Base-by-base conservation (phyloP, 352 stramenopile species). In the Aphanomyces astaci region DNA sequence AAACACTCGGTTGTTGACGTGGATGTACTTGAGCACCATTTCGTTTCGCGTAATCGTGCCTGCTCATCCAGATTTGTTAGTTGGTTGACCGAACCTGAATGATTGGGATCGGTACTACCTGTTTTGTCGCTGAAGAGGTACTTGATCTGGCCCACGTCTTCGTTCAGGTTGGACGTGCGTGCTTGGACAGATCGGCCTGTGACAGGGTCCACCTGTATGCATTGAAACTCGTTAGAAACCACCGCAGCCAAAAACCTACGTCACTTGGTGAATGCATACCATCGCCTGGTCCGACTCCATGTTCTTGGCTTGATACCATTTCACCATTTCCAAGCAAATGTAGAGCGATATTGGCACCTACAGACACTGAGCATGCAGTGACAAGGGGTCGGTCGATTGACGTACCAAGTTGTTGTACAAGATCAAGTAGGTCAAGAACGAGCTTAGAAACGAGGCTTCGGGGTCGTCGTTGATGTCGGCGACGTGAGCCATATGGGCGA, bases 101-200 rank as follows among this genome's bases (percentile, higher is more conserved):
- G n/a, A n/a, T n/a, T n/a, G n/a, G n/a, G n/a, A n/a, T n/a, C n/a
- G n/a, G 27, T 24, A 46, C n/a, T 28, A 7, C 97, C 97, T 1
- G 97, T 99, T 74, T 99, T 99, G 75, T 99, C 97, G 19, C 85
- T 98, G 76, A 99, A 99, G 7, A 99, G 94, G 76, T 99, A 98
- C 70, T 98, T 94, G 71, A 99, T 97, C 79, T 98, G 91, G 0
- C 96, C 97, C 0, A 98, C 76, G 59, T 98, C 91, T 78, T 97
- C 94, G 39, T 97, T 97, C 53, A 98, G 87, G 56, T 97, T 96
- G 19, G 90, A 96, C 0, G 88, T 97, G 0, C 95, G 86, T 2
- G 88, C 94, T 15, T 87, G 89, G 0, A 95, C 89, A 0, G 81
- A 77, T 9, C 77, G 76, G 0, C 79, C 85, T 0, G 78, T 87